phyloP scores from a whole-genome alignment of 2,329 filamentous ascomycete species.

The Fusarium sororula region DNA sequence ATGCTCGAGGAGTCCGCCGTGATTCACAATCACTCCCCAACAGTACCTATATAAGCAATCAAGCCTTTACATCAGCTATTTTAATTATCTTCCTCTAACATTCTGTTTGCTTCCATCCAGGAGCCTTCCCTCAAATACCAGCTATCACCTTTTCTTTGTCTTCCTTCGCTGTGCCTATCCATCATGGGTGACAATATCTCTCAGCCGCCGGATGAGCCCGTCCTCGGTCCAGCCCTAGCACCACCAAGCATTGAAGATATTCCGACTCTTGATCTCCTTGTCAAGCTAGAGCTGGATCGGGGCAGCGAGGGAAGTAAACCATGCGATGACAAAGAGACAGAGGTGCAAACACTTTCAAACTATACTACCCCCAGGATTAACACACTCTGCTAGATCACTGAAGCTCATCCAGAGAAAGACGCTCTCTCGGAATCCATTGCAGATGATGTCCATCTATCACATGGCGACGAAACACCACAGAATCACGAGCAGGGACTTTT shows the following conservation, averaged over 20 bases:
- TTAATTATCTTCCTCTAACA: background rate
- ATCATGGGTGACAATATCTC: background rate
- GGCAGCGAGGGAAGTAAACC: background rate
- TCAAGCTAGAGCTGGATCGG: background rate
- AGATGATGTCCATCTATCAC: background rate
- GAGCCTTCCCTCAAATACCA: background rate
- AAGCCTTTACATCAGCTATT: background rate
- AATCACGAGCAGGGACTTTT: background rate
- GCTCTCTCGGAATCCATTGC: background rate
- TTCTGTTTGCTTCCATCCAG: background rate
- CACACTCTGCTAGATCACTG: background rate
- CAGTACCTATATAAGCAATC: background rate
- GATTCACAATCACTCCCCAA: conserved; percentile 5
- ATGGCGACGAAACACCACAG: background rate
- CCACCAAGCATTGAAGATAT: background rate
- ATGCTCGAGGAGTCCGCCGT: background rate
- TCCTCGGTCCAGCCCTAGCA: background rate
- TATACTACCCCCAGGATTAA: background rate
- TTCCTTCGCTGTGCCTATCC: background rate
- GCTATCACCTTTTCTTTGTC: background rate
- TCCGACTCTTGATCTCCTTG: background rate
- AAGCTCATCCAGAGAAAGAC: background rate
- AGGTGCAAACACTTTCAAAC: conserved; percentile 3
- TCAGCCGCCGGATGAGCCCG: background rate
- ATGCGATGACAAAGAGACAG: background rate